phyloP scores from a whole-genome alignment of 2,329 filamentous ascomycete genomes.

The Penicillium sp. region DNA sequence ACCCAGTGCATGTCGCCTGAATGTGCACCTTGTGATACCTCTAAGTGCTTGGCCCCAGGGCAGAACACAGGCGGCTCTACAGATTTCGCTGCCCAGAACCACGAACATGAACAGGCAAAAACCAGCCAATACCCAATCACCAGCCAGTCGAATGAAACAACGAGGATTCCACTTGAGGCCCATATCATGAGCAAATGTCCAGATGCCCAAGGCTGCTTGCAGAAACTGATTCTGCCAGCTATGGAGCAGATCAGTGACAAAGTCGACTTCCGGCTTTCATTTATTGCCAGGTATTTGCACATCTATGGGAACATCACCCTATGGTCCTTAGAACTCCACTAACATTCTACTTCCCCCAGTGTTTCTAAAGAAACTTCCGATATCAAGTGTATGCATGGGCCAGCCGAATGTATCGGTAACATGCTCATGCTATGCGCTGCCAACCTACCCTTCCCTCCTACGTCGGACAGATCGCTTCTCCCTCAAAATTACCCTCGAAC shows the following conservation, averaged over 20 bases:
- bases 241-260: constrained; percentile 82
- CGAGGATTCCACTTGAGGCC: constrained; percentile 74
- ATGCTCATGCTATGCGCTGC: constrained; percentile 91
- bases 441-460: constrained; percentile 54
- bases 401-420: constrained; percentile 87
- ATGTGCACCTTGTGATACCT: background rate
- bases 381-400: constrained; percentile 85
- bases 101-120: background rate
- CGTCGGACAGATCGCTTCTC: constrained; percentile 16
- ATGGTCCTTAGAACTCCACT: background rate
- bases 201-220: constrained; percentile 81
- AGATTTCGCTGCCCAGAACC: background rate
- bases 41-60: background rate
- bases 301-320: background rate
- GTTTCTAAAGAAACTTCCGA: constrained; percentile 72
- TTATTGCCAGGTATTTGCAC: constrained; percentile 72
- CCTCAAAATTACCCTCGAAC: constrained; percentile 63
- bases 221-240: constrained; percentile 75
- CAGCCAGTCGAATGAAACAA: background rate
- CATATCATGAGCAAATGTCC: constrained; percentile 99
- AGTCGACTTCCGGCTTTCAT: constrained; percentile 88
- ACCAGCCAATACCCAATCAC: background rate
- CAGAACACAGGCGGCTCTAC: background rate
- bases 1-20: background rate
- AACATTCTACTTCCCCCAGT: constrained; percentile 38